These are phyloP conservation scores for Boletus fagicola DNA, from an alignment of 768 basidiomycete species.

Conservation along the genomic window DNA sequence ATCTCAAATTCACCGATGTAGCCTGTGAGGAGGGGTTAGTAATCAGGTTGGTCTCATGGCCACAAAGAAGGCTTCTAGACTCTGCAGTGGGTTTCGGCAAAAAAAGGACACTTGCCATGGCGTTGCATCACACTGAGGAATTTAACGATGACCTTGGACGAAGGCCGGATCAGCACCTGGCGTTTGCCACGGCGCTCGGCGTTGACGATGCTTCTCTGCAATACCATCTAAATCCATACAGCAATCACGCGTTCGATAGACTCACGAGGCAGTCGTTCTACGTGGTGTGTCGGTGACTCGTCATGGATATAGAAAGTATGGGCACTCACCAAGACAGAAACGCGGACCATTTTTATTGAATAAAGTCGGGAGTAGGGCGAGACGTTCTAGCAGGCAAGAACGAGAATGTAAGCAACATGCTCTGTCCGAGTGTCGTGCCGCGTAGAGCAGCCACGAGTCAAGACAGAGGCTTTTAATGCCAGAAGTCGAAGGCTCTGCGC, in stretches of 20 bases:
- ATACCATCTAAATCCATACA: slow-evolving; percentile 4
- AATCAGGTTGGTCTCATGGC: not conserved
- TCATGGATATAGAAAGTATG: not conserved
- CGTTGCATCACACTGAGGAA: slow-evolving; percentile 99
- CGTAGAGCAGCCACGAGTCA: not conserved
- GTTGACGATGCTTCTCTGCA: slow-evolving; percentile 96
- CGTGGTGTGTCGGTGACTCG: slow-evolving; percentile 1
- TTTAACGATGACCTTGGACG: slow-evolving; percentile 97
- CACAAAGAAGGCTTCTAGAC: not conserved
- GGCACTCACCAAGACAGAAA: slow-evolving; percentile 68
- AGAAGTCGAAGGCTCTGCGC: not conserved
- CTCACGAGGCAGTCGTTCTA: slow-evolving; percentile 60
- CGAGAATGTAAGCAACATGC: not conserved
- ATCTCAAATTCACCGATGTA: slow-evolving; percentile 99
- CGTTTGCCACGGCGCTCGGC: slow-evolving; percentile 99
- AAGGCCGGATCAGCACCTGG: slow-evolving; percentile 96
- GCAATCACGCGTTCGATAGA: not conserved
- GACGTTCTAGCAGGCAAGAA: not conserved
- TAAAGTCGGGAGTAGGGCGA: not conserved
- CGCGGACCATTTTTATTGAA: slow-evolving; percentile 72
- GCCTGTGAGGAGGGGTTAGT: slow-evolving; percentile 45
- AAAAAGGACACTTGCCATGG: slow-evolving; percentile 66
- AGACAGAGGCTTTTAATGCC: not conserved
- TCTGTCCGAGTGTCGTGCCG: slow-evolving; percentile 2
- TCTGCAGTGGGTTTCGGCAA: no score